Percentiles rank a stretch among this genome's conserved stretches.
phyloP scores from a whole-genome alignment of 2,329 filamentous ascomycete species.

The Rugonectria rugulosa region DNA sequence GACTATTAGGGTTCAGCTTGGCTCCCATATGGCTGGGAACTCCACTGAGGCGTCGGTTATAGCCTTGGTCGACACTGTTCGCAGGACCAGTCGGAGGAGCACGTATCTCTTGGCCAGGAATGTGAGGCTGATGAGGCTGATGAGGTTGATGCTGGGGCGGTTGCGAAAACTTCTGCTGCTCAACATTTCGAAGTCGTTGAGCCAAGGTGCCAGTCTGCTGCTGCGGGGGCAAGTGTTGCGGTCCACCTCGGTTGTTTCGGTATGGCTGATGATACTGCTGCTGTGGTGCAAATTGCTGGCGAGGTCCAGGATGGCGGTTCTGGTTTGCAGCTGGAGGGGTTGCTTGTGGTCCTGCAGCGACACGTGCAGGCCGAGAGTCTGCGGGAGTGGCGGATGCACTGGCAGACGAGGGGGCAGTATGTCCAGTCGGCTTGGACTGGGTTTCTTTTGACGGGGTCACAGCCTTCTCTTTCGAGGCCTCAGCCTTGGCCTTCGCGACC shows the following conservation, averaged over 20 bases:
- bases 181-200: conserved; percentile 59
- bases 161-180: conserved; percentile 60
- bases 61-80: conserved; percentile 59
- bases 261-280: conserved; percentile 56
- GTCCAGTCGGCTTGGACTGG: conserved; percentile 48
- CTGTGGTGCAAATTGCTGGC: conserved; percentile 58
- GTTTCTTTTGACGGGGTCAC: conserved; percentile 53
- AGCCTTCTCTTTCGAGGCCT: conserved; percentile 53
- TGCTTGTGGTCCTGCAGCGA: conserved; percentile 44
- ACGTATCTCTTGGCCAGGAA: conserved; percentile 70
- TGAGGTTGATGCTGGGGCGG: conserved; percentile 53
- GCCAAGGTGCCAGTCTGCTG: conserved; percentile 55
- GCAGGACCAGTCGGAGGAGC: conserved; percentile 78
- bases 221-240: conserved; percentile 50
- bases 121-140: conserved; percentile 53
- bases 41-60: conserved; percentile 61
- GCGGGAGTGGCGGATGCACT: conserved; percentile 25
- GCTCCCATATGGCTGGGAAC: conserved; percentile 59
- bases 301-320: conserved; percentile 56
- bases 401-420: conserved; percentile 27
- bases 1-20: conserved; percentile 70
- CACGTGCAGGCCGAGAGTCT: conserved; percentile 44
- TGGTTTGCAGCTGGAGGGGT: conserved; percentile 38
- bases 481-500: conserved; percentile 62
- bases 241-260: conserved; percentile 55